phyloP scores from a whole-genome alignment of 805 yeast genomes.

The Wickerhamiella slavikovae region DNA sequence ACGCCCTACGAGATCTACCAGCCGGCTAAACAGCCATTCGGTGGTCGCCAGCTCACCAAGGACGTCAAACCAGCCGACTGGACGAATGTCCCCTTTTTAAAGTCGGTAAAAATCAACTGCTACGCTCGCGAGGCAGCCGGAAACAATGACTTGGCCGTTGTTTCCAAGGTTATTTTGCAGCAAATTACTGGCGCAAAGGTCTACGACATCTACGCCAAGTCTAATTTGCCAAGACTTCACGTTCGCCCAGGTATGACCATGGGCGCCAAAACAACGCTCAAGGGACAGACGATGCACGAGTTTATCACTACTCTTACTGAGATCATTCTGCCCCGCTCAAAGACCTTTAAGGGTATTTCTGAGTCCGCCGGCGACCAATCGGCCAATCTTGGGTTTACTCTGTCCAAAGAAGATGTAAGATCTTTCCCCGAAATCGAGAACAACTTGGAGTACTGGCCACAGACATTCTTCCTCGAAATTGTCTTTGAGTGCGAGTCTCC shows the following conservation, averaged over 20 bases:
- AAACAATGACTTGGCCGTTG: conserved; percentile 49
- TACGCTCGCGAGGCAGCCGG: conserved; percentile 42
- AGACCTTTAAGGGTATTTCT: conserved; percentile 66
- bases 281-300: conserved; percentile 69
- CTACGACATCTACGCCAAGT: conserved; percentile 44
- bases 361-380: conserved; percentile 60
- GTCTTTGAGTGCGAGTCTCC: conserved; percentile 77
- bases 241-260: conserved; percentile 72
- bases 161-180: conserved; percentile 62
- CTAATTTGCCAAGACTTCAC: conserved; percentile 71
- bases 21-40: conserved; percentile 53
- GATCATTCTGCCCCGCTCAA: conserved; percentile 77
- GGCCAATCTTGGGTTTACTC: conserved; percentile 76
- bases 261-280: conserved; percentile 68
- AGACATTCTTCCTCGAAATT: conserved; percentile 66
- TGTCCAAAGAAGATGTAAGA: conserved; percentile 54
- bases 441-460: conserved; percentile 78
- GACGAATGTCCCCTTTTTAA: conserved; percentile 51
- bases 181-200: conserved; percentile 91
- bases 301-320: conserved; percentile 75
- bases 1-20: conserved; percentile 83
- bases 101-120: conserved; percentile 51
- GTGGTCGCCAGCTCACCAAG: conserved; percentile 53
- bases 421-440: conserved; percentile 86
- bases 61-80: conserved; percentile 48